These are phyloP conservation scores for Mantamonas sphyraenae DNA, from an alignment of 78 protist genomes.

Conservation along the genomic window DNA sequence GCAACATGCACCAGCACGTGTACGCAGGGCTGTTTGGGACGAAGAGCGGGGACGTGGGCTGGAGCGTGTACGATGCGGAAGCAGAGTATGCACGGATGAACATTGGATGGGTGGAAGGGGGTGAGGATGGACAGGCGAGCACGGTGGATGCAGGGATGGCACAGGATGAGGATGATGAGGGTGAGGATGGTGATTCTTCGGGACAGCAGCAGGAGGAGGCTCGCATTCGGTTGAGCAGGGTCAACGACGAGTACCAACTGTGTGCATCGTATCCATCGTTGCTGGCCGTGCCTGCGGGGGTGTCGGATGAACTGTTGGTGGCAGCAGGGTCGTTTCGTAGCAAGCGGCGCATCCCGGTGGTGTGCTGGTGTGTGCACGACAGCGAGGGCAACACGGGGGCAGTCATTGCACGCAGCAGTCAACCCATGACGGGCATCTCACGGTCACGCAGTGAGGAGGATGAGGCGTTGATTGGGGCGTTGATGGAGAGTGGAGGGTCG, in stretches of 20 bases:
- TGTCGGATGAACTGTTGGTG: constrained; percentile 27
- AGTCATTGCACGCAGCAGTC: constrained; percentile 13
- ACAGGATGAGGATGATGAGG: too few relatives aligned
- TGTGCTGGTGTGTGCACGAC: constrained; percentile 40
- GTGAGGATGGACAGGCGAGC: too few relatives aligned
- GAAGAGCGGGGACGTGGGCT: too few relatives aligned
- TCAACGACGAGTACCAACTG: constrained; percentile 44
- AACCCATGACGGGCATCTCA: constrained; percentile 18
- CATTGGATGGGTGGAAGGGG: too few relatives aligned
- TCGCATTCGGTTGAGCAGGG: constrained; percentile 20
- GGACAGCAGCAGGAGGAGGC: too few relatives aligned
- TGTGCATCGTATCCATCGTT: constrained; percentile 60
- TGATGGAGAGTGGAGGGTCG: background rate
- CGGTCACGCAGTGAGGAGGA: background rate
- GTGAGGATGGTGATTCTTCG: too few relatives aligned
- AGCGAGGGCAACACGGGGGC: constrained; percentile 21
- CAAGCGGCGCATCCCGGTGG: constrained; percentile 53
- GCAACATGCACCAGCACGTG: too few relatives aligned
- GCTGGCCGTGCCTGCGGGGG: constrained; percentile 44
- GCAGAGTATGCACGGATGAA: too few relatives aligned
- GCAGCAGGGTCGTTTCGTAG: constrained; percentile 45
- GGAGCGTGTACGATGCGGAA: too few relatives aligned
- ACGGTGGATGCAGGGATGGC: too few relatives aligned
- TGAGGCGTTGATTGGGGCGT: constrained; percentile 10
- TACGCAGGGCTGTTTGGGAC: too few relatives aligned